Percentiles rank a stretch among this genome's conserved stretches.
These are phyloP conservation scores for Elsinoe fawcettii DNA, from an alignment of 2,329 filamentous ascomycete species.

Conservation along the genomic window DNA sequence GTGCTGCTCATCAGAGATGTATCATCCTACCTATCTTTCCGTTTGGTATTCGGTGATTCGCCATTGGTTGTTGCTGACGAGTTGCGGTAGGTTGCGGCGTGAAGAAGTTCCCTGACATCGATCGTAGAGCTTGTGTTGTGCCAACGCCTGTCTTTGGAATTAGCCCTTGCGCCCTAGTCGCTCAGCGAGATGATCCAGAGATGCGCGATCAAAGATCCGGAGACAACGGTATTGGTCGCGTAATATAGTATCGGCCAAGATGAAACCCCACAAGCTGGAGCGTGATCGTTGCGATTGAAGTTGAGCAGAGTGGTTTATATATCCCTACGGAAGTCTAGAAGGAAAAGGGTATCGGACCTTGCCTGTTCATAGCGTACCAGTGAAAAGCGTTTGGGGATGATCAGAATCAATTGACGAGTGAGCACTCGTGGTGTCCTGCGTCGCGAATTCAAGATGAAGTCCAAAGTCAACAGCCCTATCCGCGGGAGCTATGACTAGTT, in stretches of 20 bases:
- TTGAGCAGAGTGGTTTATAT: background rate
- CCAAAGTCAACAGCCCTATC: conserved; percentile 11
- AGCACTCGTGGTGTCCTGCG: background rate
- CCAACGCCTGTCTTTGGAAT: conserved; percentile 35
- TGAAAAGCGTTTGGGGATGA: background rate
- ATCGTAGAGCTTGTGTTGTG: conserved; percentile 43
- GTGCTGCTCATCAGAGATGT: background rate
- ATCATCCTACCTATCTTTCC: conserved; percentile 16
- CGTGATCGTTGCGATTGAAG: background rate
- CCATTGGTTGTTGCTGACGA: conserved; percentile 17
- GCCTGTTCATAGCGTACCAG: conserved; percentile 9
- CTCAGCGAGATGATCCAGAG: background rate
- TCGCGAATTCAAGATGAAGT: conserved; percentile 9
- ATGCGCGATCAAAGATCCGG: background rate
- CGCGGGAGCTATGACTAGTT: conserved; percentile 11
- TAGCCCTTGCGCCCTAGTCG: background rate
- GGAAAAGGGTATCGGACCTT: conserved; percentile 6
- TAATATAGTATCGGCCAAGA: background rate
- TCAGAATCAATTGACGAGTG: conserved; percentile 1
- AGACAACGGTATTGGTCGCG: background rate
- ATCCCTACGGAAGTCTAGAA: background rate
- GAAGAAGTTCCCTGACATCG: conserved; percentile 47
- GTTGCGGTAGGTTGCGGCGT: conserved; percentile 26
- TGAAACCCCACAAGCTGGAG: background rate
- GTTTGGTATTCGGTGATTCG: conserved; percentile 19